These are phyloP conservation scores for Annona cherimola DNA, from an alignment of 164 flowering plant species.

Conservation along the genomic window DNA sequence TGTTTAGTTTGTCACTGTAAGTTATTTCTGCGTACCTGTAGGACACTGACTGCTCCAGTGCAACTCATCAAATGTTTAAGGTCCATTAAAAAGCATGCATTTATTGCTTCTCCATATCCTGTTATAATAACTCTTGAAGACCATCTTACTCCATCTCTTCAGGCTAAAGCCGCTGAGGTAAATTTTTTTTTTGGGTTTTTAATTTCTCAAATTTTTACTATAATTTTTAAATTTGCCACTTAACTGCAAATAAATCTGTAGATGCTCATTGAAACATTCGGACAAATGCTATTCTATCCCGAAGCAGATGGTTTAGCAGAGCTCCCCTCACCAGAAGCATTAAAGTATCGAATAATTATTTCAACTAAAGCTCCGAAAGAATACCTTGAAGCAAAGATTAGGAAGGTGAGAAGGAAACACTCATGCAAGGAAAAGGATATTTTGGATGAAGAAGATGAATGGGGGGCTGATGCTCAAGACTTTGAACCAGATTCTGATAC, in stretches of 20 bases:
- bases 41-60: conserved; percentile 69
- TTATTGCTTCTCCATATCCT: conserved; percentile 52
- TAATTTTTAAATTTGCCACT: background rate
- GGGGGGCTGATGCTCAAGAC: conserved; percentile 38
- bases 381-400: conserved; percentile 26
- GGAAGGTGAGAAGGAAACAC: conserved; percentile 13
- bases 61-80: conserved; percentile 57
- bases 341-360: conserved; percentile 57
- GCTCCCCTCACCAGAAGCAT: conserved; percentile 73
- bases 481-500: conserved; percentile 13
- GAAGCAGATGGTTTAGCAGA: conserved; percentile 40
- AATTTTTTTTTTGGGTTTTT: background rate
- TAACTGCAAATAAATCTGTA: conserved; percentile 14
- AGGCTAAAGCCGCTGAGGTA: conserved; percentile 76
- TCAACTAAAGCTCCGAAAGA: conserved; percentile 96
- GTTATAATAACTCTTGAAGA: conserved; percentile 71
- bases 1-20: background rate
- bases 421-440: conserved; percentile 24
- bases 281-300: conserved; percentile 58
- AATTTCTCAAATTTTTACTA: background rate
- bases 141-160: conserved; percentile 65
- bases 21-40: conserved; percentile 17
- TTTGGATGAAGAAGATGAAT: conserved; percentile 29
- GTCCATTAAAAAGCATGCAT: conserved; percentile 65
- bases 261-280: conserved; percentile 71